Conservation (phyloP, 163 green algal species). For the Chlorella variabilis region DNA sequence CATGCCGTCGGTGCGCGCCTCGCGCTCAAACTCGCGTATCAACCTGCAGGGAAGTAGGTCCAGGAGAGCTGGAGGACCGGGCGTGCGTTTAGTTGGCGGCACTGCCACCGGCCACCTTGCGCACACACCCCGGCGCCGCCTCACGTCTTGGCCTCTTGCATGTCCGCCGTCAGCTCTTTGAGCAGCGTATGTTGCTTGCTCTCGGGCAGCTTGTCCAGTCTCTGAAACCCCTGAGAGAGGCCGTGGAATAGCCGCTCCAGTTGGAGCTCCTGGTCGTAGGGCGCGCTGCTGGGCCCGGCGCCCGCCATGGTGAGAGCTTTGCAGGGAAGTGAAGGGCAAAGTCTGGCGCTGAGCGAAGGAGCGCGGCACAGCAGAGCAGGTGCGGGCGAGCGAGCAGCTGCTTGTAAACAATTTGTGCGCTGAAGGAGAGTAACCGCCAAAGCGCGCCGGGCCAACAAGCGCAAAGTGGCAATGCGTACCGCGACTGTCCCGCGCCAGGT, state of each 20-base stretch:
- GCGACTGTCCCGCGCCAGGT: no score
- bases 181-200: slow-evolving; percentile 69
- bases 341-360: no score
- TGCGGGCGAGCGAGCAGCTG: no score
- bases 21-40: slow-evolving; percentile 90
- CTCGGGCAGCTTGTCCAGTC: slow-evolving; percentile 68
- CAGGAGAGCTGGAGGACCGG: no score
- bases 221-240: slow-evolving; percentile 70
- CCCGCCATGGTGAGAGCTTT: slow-evolving; percentile 3
- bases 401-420: no score
- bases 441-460: no score
- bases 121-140: background rate
- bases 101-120: background rate
- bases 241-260: slow-evolving; percentile 60
- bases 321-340: no score
- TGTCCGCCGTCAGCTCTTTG: slow-evolving; percentile 75
- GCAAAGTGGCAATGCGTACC: no score
- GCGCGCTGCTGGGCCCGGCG: background rate
- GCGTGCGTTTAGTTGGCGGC: no score
- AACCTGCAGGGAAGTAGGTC: slow-evolving; percentile 60
- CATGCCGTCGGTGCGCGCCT: slow-evolving; percentile 83
- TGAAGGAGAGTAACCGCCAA: no score
- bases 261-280: slow-evolving; percentile 73
- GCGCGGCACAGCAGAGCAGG: no score
- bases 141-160: slow-evolving; percentile 79